Base-by-base conservation (phyloP, 225 moss, liverwort and hornwort genomes). In the Marchantia paleacea region DNA sequence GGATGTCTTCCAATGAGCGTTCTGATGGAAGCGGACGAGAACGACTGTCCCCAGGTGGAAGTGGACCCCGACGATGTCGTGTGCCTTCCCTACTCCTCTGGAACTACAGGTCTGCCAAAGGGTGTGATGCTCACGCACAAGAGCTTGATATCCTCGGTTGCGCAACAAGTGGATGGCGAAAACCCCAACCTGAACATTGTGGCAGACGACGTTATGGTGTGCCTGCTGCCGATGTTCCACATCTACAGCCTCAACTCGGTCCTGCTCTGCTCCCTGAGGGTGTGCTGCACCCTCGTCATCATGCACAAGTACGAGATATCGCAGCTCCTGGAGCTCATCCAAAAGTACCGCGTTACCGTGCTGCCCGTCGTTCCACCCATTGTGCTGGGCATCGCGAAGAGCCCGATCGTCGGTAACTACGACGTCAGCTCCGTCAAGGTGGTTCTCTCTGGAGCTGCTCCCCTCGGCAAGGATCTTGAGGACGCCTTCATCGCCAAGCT, bases 381-480 rank as follows among this genome's bases (percentile, higher is more conserved):
- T 7, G 91, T 96, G 57, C 75, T 96, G 24, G 89, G 90, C 63
- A 85, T 96, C 52, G 90, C 92, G 0, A 96, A 96, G 81, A 88
- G 85, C 68, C 88, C 92, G 11, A 84, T 92, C 4, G 92, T 92
- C 55, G 86, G 76, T 47, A 78, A 92, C 0, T 96, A 85, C 28
- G 91, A 94, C 79, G 78, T 96, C 7, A 89, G 86, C 20, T 90
- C 90, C 50, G 82, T 96, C 48, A 87, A 25, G 81, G 84, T 85
- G 85, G 88, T 96, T 18, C 78, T 92, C 85, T 92, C 86, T 0
- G 96, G 91, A 4, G 96, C 96, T 2, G 94, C 96, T 18, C 94
- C 96, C 19, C 87, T 96, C 0, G 96, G 94, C 47, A 96, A 90
- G 72, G 96, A 96, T 31, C 84, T 94, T 3, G 91, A 92, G 81